phyloP scores from a whole-genome alignment of 1,284 basidiomycete genomes.

The Prillingera fragicola region DNA sequence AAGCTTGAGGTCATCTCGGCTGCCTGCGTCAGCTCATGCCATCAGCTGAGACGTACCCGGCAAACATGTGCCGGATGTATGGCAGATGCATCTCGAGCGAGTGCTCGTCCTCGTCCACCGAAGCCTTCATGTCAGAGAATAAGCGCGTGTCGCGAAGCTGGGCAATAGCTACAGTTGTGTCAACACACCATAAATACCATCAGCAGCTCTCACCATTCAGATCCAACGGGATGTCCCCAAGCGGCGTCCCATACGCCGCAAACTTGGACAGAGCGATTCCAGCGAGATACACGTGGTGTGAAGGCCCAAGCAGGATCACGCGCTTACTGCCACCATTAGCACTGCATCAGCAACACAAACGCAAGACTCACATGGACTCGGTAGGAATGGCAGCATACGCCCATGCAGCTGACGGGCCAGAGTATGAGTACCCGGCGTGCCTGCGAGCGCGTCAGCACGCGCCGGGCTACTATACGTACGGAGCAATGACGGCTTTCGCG shows the following conservation, averaged over 20 bases:
- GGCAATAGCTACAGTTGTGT: conserved; percentile 55
- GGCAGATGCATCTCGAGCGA: conserved; percentile 97
- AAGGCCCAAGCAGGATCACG: conserved; percentile 91
- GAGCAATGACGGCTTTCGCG: conserved; percentile 92
- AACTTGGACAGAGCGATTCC: conserved; percentile 81
- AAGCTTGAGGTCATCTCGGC: conserved; percentile 59
- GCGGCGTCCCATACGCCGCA: conserved; percentile 71
- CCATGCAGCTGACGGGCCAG: conserved; percentile 89
- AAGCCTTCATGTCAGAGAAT: conserved; percentile 64
- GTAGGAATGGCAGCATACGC: conserved; percentile 87
- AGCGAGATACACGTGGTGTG: conserved; percentile 83
- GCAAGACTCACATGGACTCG: conserved; percentile 61
- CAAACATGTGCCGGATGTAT: conserved; percentile 81
- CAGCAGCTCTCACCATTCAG: conserved; percentile 58
- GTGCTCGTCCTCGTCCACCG: conserved; percentile 88
- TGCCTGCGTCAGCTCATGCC: conserved; percentile 35
- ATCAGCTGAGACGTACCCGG: conserved; percentile 54
- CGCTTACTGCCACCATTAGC: conserved; percentile 58
- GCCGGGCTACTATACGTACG: conserved; percentile 55
- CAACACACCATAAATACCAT: not conserved
- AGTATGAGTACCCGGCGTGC: conserved; percentile 94
- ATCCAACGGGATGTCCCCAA: conserved; percentile 78
- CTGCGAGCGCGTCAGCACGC: conserved; percentile 51
- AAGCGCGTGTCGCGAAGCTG: conserved; percentile 63
- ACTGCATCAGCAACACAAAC: not conserved